A percentile compares a stretch with the other conserved stretches of the same genome.
phyloP scores from a whole-genome alignment of 2,329 filamentous ascomycete species.

The Fusarium decemcellulare region DNA sequence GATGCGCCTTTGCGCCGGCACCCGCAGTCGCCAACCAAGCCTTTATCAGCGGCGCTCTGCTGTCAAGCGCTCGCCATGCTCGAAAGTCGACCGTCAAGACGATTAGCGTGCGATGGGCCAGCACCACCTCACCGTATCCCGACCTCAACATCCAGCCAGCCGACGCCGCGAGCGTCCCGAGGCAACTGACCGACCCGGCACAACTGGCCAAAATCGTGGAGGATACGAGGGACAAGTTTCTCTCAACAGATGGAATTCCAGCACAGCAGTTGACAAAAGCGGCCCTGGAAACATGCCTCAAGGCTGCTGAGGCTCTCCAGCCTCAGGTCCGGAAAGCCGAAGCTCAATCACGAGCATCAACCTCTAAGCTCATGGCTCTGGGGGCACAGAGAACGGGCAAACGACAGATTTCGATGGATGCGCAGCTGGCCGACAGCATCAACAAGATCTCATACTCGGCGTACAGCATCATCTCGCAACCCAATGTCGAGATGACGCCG shows the following conservation, averaged over 20 bases:
- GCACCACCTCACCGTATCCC: conserved; percentile 41
- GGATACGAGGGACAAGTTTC: conserved; percentile 59
- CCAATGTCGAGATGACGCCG: conserved; percentile 85
- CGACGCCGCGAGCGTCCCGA: conserved; percentile 36
- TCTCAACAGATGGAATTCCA: conserved; percentile 61
- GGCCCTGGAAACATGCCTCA: conserved; percentile 61
- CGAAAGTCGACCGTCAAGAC: conserved; percentile 25
- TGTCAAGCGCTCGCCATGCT: conserved; percentile 29
- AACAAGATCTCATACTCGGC: conserved; percentile 71
- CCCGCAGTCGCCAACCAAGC: conserved; percentile 42
- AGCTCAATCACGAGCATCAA: conserved; percentile 60
- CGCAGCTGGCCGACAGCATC: conserved; percentile 60
- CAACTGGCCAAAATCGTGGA: conserved; percentile 59
- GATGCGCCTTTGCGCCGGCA: conserved; percentile 56
- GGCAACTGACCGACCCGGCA: conserved; percentile 54
- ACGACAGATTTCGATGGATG: conserved; percentile 48
- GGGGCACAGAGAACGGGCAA: conserved; percentile 54
- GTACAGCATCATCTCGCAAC: conserved; percentile 80
- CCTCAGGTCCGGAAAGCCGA: conserved; percentile 57
- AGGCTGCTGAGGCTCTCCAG: conserved; percentile 60
- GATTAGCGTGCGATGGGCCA: conserved; percentile 45
- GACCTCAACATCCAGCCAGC: conserved; percentile 31
- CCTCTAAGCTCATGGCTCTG: conserved; percentile 68
- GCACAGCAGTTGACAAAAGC: conserved; percentile 58
- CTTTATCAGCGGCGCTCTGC: conserved; percentile 44